Conservation (phyloP, 2,329 filamentous ascomycete genomes). For the Aspergillus pseudotamarii region DNA sequence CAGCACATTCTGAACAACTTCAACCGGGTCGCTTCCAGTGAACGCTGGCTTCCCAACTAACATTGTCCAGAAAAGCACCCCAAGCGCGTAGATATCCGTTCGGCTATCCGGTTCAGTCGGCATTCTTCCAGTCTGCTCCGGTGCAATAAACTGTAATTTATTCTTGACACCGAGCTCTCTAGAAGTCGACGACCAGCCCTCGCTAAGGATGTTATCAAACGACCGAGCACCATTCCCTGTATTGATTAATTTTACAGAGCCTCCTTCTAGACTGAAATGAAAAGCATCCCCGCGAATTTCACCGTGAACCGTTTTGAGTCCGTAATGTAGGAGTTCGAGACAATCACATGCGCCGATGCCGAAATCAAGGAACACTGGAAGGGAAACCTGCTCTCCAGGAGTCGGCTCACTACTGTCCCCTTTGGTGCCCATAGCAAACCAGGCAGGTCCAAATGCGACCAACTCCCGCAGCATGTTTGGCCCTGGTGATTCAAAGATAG, state of each 20-base stretch:
- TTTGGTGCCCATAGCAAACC: conserved; percentile 61
- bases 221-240: conserved; percentile 85
- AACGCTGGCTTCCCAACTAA: conserved; percentile 80
- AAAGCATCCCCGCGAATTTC: conserved; percentile 91
- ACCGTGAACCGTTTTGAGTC: conserved; percentile 82
- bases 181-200: conserved; percentile 82
- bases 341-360: conserved; percentile 86
- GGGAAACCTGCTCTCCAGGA: conserved; percentile 64
- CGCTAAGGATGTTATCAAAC: conserved; percentile 88
- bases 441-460: conserved; percentile 77
- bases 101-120: conserved; percentile 87
- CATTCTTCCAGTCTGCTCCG: conserved; percentile 92
- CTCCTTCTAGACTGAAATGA: conserved; percentile 74
- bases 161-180: conserved; percentile 83
- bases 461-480: conserved; percentile 70
- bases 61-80: conserved; percentile 85
- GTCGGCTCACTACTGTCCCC: conserved; percentile 49
- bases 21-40: conserved; percentile 76
- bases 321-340: conserved; percentile 87
- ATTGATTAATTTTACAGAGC: conserved; percentile 75
- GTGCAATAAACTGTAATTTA: conserved; percentile 88
- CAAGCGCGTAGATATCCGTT: conserved; percentile 91
- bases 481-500: conserved; percentile 79
- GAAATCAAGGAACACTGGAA: conserved; percentile 83
- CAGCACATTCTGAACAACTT: conserved; percentile 89